A percentile compares a stretch with the other conserved stretches of the same genome.
These are phyloP conservation scores for Leccinum solheimii DNA, from an alignment of 1,284 basidiomycete species.

Conservation along the genomic window DNA sequence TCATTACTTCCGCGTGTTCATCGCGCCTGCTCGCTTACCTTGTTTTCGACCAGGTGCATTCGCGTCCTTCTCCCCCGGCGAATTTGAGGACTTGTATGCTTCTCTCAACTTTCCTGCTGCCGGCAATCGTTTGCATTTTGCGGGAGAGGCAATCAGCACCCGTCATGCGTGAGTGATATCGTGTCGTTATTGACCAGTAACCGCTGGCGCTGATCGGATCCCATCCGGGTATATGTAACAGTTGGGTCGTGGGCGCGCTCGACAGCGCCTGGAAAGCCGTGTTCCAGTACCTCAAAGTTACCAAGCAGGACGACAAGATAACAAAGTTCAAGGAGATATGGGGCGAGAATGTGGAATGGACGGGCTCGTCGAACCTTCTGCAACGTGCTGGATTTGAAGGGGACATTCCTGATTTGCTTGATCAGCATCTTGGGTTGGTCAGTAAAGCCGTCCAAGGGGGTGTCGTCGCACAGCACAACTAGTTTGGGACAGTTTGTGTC, in stretches of 20 bases:
- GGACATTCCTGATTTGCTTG: neutral
- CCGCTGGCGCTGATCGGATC: neutral
- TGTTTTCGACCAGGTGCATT: constrained; percentile 16
- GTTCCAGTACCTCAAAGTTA: constrained; percentile 13
- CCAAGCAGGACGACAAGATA: constrained; percentile 1
- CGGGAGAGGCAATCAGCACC: constrained; percentile 24
- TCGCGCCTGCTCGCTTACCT: neutral
- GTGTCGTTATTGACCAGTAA: neutral
- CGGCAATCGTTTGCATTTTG: constrained; percentile 19
- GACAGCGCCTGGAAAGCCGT: constrained; percentile 22
- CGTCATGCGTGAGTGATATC: constrained; percentile 20
- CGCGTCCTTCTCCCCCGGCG: constrained; percentile 20
- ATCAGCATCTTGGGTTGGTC: constrained; percentile 1
- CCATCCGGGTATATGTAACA: neutral
- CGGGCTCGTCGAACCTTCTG: neutral
- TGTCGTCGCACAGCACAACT: neutral
- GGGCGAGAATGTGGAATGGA: constrained; percentile 19
- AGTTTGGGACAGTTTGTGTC: neutral
- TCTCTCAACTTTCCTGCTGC: constrained; percentile 19
- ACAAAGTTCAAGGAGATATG: constrained; percentile 11
- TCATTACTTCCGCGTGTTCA: neutral
- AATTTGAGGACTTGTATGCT: constrained; percentile 20
- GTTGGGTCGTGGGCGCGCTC: constrained; percentile 20
- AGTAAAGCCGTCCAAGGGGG: neutral
- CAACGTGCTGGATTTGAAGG: neutral